Evolutionary conservation across 1,284 basidiomycete species (phyloP), one percentile per base, ranked within the genome.

Genomic region (Irpex sp.): DNA sequence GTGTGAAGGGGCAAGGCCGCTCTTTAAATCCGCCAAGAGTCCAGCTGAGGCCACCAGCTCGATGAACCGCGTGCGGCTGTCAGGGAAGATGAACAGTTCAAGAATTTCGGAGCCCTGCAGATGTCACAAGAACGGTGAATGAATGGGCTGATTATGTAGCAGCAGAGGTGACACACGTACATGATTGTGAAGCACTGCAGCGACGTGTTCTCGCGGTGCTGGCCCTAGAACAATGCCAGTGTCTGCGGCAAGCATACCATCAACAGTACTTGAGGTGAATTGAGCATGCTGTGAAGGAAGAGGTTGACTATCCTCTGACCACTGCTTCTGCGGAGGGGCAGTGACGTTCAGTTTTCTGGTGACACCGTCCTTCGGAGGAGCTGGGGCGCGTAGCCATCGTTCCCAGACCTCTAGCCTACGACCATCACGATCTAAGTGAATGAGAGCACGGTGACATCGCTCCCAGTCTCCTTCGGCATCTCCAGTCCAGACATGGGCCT

Each of bases 371-470:
- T 44, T 60, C 15, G 40, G 37, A 36, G 0, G 52, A 40, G 9
- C 56, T 52, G 31, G 40, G 9, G 49, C 5, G 5, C 73, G 73
- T 26, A 78, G 78, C 91, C 91, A 93, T 31, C 76, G 71, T 64
- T 77, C 79, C 91, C 91, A 93, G 9, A 88, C 71, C 64, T 93
- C 91, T 17, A 93, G 78, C 71, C 85, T 88, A 61, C 82, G 81
- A 2, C 91, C 89, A 67, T 93, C 91, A 40, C 83, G 78, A 34
- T 80, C 81, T 37, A 86, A 77, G 0, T 71, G 73, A 65, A 76
- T 81, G 78, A 92, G 80, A 21, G 84, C 73, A n/a, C 70, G 64
- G 59, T 78, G 82, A 66, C 85, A 85, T 58, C 85, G 77, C 8
- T 76, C 73, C 91, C 91, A 93, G 65, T 92, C 87, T 3, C 73